Percentiles rank a stretch among this genome's conserved stretches.
These are phyloP conservation scores for Coniferiporia sulphurascens DNA, from an alignment of 1,284 basidiomycete species.

Conservation along the genomic window DNA sequence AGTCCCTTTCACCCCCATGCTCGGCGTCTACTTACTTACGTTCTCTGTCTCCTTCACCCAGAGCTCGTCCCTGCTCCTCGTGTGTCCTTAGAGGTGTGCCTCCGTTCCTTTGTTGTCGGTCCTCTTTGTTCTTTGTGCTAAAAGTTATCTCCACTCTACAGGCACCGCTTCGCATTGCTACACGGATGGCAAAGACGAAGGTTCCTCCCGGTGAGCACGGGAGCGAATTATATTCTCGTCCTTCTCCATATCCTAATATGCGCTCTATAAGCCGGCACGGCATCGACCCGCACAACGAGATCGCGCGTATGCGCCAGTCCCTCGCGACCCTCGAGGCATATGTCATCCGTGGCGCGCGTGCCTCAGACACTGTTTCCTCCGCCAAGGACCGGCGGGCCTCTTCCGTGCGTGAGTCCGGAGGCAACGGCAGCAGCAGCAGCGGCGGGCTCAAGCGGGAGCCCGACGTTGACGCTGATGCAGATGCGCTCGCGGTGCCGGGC, in stretches of 20 bases:
- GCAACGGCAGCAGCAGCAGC: background rate
- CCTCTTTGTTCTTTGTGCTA: background rate
- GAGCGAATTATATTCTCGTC: constrained; percentile 30
- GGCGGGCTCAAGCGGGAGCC: constrained; percentile 47
- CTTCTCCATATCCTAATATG: constrained; percentile 43
- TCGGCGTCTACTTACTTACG: constrained; percentile 1
- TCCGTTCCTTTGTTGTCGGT: background rate
- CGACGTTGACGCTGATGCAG: constrained; percentile 41
- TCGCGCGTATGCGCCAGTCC: constrained; percentile 67
- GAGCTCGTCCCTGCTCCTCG: constrained; percentile 78
- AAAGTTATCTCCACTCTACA: constrained; percentile 23
- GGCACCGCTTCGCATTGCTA: constrained; percentile 74
- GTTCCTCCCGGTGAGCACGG: constrained; percentile 32
- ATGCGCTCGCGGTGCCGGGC: constrained; percentile 51
- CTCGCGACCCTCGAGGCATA: constrained; percentile 67
- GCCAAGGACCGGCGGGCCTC: constrained; percentile 7
- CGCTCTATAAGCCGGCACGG: constrained; percentile 31
- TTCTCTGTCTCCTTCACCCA: constrained; percentile 30
- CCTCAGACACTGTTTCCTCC: constrained; percentile 26
- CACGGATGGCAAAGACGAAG: constrained; percentile 58
- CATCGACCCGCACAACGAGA: constrained; percentile 68
- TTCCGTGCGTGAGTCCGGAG: constrained; percentile 26
- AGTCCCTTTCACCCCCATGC: constrained; percentile 19
- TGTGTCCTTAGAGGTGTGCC: constrained; percentile 67
- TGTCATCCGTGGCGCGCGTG: constrained; percentile 41